phyloP scores from a whole-genome alignment of 805 yeast species.

The Brettanomyces sp. region DNA sequence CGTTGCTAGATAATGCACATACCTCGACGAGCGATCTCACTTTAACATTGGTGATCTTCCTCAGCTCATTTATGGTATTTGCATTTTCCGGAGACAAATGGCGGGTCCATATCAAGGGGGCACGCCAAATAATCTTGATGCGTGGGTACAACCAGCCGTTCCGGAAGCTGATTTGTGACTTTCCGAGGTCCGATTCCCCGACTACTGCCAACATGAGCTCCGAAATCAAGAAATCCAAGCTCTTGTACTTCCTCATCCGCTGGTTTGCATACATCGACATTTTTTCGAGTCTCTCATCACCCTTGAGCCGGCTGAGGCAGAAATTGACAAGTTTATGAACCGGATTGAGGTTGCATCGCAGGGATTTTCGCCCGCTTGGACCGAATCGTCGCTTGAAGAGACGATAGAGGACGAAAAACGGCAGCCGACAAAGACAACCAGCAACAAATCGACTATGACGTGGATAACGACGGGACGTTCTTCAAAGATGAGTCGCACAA shows the following conservation, averaged over 20 bases:
- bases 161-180: conserved; percentile 15
- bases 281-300: conserved; percentile 52
- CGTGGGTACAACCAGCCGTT: conserved; percentile 34
- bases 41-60: conserved; percentile 48
- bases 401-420: neutral
- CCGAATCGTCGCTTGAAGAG: neutral
- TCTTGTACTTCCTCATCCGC: conserved; percentile 47
- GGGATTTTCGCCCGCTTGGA: neutral
- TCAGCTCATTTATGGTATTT: conserved; percentile 47
- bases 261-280: conserved; percentile 67
- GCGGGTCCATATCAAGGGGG: conserved; percentile 60
- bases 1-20: conserved; percentile 37
- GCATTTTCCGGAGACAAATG: conserved; percentile 41
- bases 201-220: conserved; percentile 10
- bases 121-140: conserved; percentile 51
- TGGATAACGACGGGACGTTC: conserved; percentile 12
- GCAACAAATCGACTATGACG: conserved; percentile 21
- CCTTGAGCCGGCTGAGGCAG: conserved; percentile 26
- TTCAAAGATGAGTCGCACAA: conserved; percentile 20
- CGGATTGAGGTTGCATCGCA: neutral
- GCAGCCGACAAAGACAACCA: neutral
- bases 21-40: conserved; percentile 60
- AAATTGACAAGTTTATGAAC: conserved; percentile 10
- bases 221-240: conserved; percentile 26
- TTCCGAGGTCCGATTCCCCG: conserved; percentile 4